Evolutionary conservation across 768 basidiomycete genomes (phyloP).

Genomic region (Dacryopinax spathularia): DNA sequence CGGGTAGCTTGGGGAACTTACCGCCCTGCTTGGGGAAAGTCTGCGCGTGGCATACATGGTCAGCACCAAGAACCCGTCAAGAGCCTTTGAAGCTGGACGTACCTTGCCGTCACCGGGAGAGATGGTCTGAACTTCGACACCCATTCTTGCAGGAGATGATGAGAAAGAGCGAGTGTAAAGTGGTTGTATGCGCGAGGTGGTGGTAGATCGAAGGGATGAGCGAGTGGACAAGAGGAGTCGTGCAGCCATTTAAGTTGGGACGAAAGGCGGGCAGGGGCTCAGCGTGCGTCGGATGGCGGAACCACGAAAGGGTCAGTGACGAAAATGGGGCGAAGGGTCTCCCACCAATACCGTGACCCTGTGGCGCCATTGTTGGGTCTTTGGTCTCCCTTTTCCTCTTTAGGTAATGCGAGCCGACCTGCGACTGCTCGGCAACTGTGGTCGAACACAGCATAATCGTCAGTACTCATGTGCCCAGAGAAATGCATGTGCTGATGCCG

Average conservation of each 20-base stretch:
- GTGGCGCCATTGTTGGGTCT: constrained; percentile 2
- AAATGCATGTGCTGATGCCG: not conserved
- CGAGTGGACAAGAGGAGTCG: not conserved
- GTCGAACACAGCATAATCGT: not conserved
- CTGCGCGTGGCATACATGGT: not conserved
- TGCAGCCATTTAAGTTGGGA: not conserved
- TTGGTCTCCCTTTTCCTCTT: not conserved
- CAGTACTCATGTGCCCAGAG: not conserved
- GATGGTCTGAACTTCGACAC: constrained; percentile 51
- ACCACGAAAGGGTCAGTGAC: not conserved
- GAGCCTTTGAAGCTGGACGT: not conserved
- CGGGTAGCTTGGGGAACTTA: constrained; percentile 19
- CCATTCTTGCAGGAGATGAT: constrained; percentile 24
- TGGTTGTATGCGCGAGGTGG: not conserved
- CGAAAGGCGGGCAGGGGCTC: not conserved
- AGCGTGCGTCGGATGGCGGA: not conserved
- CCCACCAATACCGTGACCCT: not conserved
- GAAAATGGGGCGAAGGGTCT: not conserved
- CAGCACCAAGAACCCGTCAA: not conserved
- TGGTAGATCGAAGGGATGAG: not conserved
- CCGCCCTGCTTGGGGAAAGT: constrained; percentile 58
- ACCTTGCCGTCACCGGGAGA: constrained; percentile 42
- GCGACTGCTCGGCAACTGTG: not conserved
- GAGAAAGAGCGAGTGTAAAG: not conserved
- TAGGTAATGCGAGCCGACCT: not conserved